phyloP scores from a whole-genome alignment of 352 stramenopile genomes.

The Blastocystis sp. region DNA sequence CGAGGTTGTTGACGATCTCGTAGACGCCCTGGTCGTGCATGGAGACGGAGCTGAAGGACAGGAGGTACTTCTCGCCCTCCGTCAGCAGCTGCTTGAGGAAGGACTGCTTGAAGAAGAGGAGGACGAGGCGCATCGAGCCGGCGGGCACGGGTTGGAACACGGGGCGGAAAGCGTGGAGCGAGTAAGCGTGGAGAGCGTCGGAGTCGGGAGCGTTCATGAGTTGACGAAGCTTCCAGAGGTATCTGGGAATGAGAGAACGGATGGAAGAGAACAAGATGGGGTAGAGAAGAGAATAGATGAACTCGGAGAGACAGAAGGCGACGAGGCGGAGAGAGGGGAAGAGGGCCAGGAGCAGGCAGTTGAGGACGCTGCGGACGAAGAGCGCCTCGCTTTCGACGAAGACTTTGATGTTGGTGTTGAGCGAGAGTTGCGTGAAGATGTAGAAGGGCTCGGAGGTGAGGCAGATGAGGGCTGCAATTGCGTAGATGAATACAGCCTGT shows the following conservation, averaged over 20 bases:
- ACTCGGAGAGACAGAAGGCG: conserved; percentile 34
- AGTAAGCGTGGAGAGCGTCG: background rate
- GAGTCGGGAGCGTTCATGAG: conserved; percentile 16
- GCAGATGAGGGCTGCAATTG: conserved; percentile 10
- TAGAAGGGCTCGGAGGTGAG: conserved; percentile 51
- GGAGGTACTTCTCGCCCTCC: conserved; percentile 45
- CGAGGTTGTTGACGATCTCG: conserved; percentile 66
- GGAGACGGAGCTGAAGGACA: conserved; percentile 49
- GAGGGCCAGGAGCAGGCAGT: conserved; percentile 17
- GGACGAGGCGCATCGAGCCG: background rate
- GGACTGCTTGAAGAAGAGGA: conserved; percentile 63
- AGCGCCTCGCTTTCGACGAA: conserved; percentile 43
- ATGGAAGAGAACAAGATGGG: conserved; percentile 13
- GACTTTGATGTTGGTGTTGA: conserved; percentile 64
- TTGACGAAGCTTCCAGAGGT: background rate
- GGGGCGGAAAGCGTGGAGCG: background rate
- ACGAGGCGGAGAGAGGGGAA: conserved; percentile 35
- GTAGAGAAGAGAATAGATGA: conserved; percentile 35
- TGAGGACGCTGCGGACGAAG: conserved; percentile 30
- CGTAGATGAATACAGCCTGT: conserved; percentile 36
- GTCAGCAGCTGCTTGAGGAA: conserved; percentile 64
- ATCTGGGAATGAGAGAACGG: background rate
- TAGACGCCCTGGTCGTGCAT: conserved; percentile 68
- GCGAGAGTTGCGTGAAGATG: conserved; percentile 24
- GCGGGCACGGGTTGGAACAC: conserved; percentile 3